phyloP scores from a whole-genome alignment of 176 grass and related monocot species.

The Secale cereale region DNA sequence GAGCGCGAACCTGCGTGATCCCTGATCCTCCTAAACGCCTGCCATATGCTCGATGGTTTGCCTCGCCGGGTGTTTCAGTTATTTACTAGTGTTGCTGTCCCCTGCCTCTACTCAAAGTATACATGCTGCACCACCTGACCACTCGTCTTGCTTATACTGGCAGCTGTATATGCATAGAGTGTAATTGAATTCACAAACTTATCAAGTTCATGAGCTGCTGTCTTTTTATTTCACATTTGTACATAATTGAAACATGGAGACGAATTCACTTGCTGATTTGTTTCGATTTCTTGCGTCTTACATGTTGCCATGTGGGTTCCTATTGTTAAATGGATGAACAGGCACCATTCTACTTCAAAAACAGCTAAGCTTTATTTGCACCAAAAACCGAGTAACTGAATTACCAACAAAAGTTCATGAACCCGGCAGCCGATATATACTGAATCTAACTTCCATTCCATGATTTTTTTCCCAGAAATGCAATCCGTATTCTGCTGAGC shows the following conservation, averaged over 20 bases:
- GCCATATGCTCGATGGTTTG: constrained; percentile 25
- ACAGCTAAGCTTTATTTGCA: background rate
- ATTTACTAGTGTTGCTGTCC: too few species aligned
- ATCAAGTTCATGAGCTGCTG: too few species aligned
- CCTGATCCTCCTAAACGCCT: background rate
- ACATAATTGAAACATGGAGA: too few species aligned
- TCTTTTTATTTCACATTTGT: too few species aligned
- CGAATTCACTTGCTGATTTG: background rate
- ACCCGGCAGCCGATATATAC: background rate
- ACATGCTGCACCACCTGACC: too few species aligned
- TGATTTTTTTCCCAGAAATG: constrained; percentile 53
- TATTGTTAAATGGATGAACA: background rate
- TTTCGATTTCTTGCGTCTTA: background rate
- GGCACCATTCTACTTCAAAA: background rate
- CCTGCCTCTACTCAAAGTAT: too few species aligned
- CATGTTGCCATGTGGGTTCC: background rate
- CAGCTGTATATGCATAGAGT: too few species aligned
- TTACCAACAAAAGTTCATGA: background rate
- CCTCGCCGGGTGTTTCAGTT: too few species aligned
- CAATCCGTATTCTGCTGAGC: constrained; percentile 59
- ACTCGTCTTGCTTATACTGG: too few species aligned
- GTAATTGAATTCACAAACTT: too few species aligned
- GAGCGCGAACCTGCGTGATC: too few species aligned
- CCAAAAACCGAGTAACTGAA: background rate
- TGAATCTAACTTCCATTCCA: background rate